Evolutionary conservation across 306 rosid species (phyloP).

Genomic region (Vigna radiata): DNA sequence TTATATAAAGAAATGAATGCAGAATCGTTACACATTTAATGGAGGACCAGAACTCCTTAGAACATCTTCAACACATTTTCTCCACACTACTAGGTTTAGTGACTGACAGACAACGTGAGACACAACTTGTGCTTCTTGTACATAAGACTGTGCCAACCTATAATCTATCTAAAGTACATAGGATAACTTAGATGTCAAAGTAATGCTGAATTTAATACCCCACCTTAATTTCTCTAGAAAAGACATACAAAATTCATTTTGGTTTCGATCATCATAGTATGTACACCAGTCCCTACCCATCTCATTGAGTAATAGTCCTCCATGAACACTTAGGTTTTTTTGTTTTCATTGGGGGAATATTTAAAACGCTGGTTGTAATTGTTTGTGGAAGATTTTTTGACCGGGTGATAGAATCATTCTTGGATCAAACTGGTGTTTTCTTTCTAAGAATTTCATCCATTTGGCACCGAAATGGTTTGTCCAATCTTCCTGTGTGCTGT

Average conservation of each 20-base stretch:
- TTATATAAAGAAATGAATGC: not conserved
- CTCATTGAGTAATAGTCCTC: not conserved
- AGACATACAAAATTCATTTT: constrained; percentile 27
- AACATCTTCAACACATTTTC: not conserved
- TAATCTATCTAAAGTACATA: constrained; percentile 2
- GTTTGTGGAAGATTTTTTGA: constrained; percentile 66
- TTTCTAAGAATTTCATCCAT: constrained; percentile 68
- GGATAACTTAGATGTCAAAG: not conserved
- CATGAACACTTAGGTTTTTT: not conserved
- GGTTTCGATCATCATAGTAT: constrained; percentile 3
- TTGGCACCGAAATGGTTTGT: constrained; percentile 72
- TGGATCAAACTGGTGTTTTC: constrained; percentile 78
- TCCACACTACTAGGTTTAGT: not conserved
- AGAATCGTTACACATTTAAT: not conserved
- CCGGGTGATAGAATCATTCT: constrained; percentile 89
- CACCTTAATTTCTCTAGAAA: not conserved
- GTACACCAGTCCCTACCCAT: constrained; percentile 22
- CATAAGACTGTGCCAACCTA: constrained; percentile 31
- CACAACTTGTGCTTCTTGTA: constrained; percentile 13
- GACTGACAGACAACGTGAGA: constrained; percentile 10
- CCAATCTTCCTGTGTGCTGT: constrained; percentile 70
- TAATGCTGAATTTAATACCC: constrained; percentile 4
- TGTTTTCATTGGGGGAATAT: constrained; percentile 7
- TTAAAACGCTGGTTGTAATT: not conserved
- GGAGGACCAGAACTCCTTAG: not conserved